A percentile compares a stretch with the other conserved stretches of the same genome.
Conservation (phyloP, 306 rosid species). For the Vicia sativa region DNA sequence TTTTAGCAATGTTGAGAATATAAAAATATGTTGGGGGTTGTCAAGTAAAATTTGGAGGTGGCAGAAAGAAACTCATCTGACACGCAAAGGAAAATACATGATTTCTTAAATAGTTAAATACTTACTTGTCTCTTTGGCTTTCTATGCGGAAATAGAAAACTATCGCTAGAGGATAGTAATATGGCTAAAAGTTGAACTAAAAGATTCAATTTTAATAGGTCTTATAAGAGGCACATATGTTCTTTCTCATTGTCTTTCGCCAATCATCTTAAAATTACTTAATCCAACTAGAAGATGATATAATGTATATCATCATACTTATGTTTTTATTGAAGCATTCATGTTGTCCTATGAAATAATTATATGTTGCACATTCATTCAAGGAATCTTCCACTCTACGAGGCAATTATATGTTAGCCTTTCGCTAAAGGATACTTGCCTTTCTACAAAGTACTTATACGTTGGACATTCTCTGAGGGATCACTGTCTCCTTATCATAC, state of each 20-base stretch:
- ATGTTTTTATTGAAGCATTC: not conserved
- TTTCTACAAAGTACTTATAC: no score
- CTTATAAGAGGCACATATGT: not conserved
- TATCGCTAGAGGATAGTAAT: not conserved
- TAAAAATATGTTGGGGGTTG: no score
- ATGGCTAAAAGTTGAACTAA: not conserved
- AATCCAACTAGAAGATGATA: constrained; percentile 24
- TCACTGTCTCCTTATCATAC: no score
- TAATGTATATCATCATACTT: constrained; percentile 16
- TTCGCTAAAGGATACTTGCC: no score
- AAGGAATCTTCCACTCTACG: no score
- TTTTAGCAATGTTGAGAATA: no score
- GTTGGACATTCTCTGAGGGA: no score
- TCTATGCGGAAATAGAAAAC: not conserved
- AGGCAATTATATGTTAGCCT: no score
- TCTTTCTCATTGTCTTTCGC: not conserved
- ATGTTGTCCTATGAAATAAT: no score
- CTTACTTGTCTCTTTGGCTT: constrained; percentile 15
- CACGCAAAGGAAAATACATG: constrained; percentile 1
- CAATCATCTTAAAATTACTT: constrained; percentile 25
- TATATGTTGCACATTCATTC: no score
- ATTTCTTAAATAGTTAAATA: constrained; percentile 28
- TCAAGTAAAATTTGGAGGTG: no score
- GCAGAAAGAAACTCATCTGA: not conserved
- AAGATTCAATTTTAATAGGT: constrained; percentile 10